A percentile compares a stretch with the other conserved stretches of the same genome.
phyloP scores from a whole-genome alignment of 106 monocot species.

The Dioscorea dumetorum region DNA sequence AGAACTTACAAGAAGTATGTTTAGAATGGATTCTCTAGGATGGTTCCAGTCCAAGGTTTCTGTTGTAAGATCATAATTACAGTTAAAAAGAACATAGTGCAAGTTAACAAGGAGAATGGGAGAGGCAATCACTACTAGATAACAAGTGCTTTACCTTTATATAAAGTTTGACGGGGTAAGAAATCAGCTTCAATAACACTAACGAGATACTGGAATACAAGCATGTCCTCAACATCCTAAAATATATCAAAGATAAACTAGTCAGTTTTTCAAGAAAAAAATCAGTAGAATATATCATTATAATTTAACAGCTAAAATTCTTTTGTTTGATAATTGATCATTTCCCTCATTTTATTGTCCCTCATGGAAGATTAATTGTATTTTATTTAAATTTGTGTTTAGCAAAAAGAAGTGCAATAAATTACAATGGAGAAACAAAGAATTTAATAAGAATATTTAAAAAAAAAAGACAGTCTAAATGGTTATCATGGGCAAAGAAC shows the following conservation, averaged over 20 bases:
- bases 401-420: no score
- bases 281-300: not conserved
- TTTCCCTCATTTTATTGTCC: no score
- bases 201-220: conserved; percentile 69
- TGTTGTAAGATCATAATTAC: conserved; percentile 11
- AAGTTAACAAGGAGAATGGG: no score
- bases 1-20: conserved; percentile 59
- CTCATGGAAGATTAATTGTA: no score
- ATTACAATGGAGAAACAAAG: no score
- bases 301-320: not conserved
- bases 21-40: conserved; percentile 66
- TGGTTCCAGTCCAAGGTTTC: conserved; percentile 60
- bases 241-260: conserved; percentile 8
- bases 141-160: conserved; percentile 46
- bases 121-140: not conserved
- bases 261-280: not conserved
- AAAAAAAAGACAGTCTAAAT: no score
- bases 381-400: no score
- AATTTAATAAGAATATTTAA: no score
- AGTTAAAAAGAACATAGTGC: not conserved
- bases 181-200: conserved; percentile 60
- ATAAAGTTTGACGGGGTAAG: conserved; percentile 43
- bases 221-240: conserved; percentile 54
- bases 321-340: not conserved
- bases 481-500: no score